A percentile compares a stretch with the other conserved stretches of the same genome.
These are phyloP conservation scores for Polyporus tsugae DNA, from an alignment of 1,284 basidiomycete species.

Conservation along the genomic window DNA sequence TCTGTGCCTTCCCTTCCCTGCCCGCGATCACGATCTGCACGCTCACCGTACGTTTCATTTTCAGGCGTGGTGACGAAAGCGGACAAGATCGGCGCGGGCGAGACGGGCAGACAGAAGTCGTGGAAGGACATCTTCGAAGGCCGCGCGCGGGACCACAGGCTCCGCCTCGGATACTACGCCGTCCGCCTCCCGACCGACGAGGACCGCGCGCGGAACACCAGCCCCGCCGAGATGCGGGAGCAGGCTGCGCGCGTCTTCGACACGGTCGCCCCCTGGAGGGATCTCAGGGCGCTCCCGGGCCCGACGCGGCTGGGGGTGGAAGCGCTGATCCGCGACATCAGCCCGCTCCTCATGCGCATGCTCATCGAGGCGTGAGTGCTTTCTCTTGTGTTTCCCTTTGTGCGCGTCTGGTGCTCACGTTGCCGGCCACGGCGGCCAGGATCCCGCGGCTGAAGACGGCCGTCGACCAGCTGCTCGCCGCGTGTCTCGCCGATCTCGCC, in stretches of 20 bases:
- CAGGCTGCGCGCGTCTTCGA: conserved; percentile 55
- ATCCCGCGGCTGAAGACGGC: conserved; percentile 54
- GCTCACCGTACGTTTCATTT: background rate
- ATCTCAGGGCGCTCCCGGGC: conserved; percentile 35
- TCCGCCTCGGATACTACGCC: conserved; percentile 70
- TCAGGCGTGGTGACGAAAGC: conserved; percentile 71
- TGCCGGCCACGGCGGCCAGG: too few relatives aligned
- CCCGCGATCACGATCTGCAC: too few relatives aligned
- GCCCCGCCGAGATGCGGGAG: conserved; percentile 46
- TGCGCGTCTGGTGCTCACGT: too few relatives aligned
- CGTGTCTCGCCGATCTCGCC: conserved; percentile 45
- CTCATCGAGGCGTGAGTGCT: conserved; percentile 64
- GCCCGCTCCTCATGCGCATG: conserved; percentile 56
- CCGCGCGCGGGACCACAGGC: conserved; percentile 38
- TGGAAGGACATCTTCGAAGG: conserved; percentile 62
- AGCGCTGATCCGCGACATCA: conserved; percentile 59
- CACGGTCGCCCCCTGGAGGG: conserved; percentile 56
- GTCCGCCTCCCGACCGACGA: conserved; percentile 66
- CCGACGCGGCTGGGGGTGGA: conserved; percentile 58
- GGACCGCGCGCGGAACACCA: conserved; percentile 50
- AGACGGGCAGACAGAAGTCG: conserved; percentile 44
- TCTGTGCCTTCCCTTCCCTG: too few relatives aligned
- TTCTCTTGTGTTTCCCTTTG: too few relatives aligned
- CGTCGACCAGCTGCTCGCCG: conserved; percentile 48
- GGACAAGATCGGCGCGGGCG: conserved; percentile 55